phyloP scores from a whole-genome alignment of 2,329 filamentous ascomycete species.

The Aspergillus fumigatiaffinis region DNA sequence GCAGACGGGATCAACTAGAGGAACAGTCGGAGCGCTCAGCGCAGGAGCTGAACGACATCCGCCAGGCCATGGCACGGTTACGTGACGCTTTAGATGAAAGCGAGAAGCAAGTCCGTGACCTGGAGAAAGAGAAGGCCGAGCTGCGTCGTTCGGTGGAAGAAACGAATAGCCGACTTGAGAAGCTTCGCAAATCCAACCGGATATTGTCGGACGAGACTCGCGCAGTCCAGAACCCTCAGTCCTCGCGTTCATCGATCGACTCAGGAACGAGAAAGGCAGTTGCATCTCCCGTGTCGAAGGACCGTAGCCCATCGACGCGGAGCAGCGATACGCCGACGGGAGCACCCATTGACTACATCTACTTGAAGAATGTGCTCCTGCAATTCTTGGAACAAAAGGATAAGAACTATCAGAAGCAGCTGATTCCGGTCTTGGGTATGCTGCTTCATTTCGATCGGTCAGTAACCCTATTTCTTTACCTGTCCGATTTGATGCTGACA shows the following conservation, averaged over 20 bases:
- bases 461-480: conserved; percentile 20
- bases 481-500: conserved; percentile 8
- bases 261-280: conserved; percentile 45
- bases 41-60: conserved; percentile 71
- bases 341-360: conserved; percentile 55
- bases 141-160: conserved; percentile 75
- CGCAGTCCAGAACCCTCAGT: conserved; percentile 45
- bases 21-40: conserved; percentile 62
- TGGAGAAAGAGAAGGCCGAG: conserved; percentile 77
- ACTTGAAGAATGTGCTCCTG: conserved; percentile 63
- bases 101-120: conserved; percentile 76
- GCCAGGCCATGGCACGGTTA: conserved; percentile 71
- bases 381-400: conserved; percentile 65
- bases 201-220: conserved; percentile 58
- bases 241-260: conserved; percentile 58
- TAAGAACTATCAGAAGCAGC: conserved; percentile 64
- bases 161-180: conserved; percentile 70
- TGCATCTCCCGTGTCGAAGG: conserved; percentile 45
- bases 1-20: conserved; percentile 72
- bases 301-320: conserved; percentile 29
- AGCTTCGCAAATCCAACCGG: conserved; percentile 66
- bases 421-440: conserved; percentile 64
- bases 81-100: conserved; percentile 79
- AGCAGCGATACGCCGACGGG: conserved; percentile 37
- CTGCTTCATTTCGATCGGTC: conserved; percentile 62